Conservation (phyloP, 352 stramenopile species). For the Pythium folliculosum region DNA sequence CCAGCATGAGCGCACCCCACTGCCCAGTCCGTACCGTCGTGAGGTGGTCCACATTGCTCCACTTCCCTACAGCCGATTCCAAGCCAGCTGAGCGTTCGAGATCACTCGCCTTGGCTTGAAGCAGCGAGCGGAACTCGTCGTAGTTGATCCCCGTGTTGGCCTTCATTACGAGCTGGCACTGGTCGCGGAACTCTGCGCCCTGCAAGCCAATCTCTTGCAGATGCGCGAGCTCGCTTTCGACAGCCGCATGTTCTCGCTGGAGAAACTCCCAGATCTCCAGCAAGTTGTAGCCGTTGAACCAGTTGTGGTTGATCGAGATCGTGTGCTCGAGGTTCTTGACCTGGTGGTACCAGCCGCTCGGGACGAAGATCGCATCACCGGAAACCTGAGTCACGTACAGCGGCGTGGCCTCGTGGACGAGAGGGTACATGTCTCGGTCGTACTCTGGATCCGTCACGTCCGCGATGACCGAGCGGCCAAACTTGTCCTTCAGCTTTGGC, state of each 20-base stretch:
- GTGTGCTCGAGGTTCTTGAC: conserved; percentile 93
- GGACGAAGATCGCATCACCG: conserved; percentile 95
- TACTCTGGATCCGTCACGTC: conserved; percentile 49
- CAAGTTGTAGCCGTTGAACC: conserved; percentile 92
- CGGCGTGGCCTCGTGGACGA: conserved; percentile 42
- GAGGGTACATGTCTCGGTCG: conserved; percentile 58
- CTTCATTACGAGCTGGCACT: conserved; percentile 77
- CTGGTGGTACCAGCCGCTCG: conserved; percentile 95
- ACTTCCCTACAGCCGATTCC: not conserved
- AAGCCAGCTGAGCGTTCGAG: conserved; percentile 10
- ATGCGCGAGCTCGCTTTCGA: conserved; percentile 62
- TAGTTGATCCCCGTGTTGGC: conserved; percentile 84
- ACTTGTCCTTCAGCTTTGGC: conserved; percentile 73
- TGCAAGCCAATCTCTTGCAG: conserved; percentile 64
- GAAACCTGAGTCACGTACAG: conserved; percentile 63
- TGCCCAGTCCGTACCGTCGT: conserved; percentile 3
- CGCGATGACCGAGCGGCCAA: conserved; percentile 54
- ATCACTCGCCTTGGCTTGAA: conserved; percentile 51
- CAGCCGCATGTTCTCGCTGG: conserved; percentile 55
- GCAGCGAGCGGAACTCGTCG: conserved; percentile 57
- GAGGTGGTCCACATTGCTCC: conserved; percentile 3
- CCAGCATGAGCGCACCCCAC: too few relatives aligned
- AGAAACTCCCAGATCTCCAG: conserved; percentile 69
- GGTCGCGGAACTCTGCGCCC: conserved; percentile 51
- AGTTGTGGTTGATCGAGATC: conserved; percentile 98